Base-by-base conservation (phyloP, 331 rosid species). In the Quercus phellos region DNA sequence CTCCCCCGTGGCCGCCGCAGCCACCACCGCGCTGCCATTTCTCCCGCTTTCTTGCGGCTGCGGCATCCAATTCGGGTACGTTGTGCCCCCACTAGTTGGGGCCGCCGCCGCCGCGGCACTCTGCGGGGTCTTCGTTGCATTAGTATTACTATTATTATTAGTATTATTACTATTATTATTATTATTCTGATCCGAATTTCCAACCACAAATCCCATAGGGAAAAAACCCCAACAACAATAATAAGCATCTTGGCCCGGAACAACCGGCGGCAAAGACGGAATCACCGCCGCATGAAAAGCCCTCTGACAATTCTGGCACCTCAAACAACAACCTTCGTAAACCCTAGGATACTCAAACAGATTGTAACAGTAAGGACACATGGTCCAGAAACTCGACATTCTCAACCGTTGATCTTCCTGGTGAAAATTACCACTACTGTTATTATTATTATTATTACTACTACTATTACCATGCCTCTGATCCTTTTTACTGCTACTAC, bases 331-430 rank as follows among this genome's bases (percentile, higher is more conserved):
- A 0, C 88, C 91, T 81, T 91, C 94, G 66, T 89, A 95, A 59
- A 83, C 90, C 81, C 84, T 80, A 35, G 90, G 88, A 69, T 90
- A 95, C 86, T 95, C 97, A 50, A 82, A 95, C 79, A 95, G 21
- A 5, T 75, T 68, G 58, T 84, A 95, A 64, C 99, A 95, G 84
- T 95, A 95, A 0, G 99, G 98, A 19, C 99, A 95, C 16, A 93
- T 90, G 14, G 98, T 95, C 99, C 99, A 95, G 85, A 95, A 95
- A 35, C 79, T 91, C 53, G 74, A 70, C 46, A 82, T 17, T 22
- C 88, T 87, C 74, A 76, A 51, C 69, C 89, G 81, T 14, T 66
- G 68, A 4, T 72, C 81, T 16, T 76, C 86, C 29, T 6, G 56
- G 67, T 60, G 0, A 13, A 46, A 46, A 46, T 46, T 19, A 60